Evolutionary conservation across 148 eudicot species (phyloP).

Genomic region (Vaccinium corymbosum): DNA sequence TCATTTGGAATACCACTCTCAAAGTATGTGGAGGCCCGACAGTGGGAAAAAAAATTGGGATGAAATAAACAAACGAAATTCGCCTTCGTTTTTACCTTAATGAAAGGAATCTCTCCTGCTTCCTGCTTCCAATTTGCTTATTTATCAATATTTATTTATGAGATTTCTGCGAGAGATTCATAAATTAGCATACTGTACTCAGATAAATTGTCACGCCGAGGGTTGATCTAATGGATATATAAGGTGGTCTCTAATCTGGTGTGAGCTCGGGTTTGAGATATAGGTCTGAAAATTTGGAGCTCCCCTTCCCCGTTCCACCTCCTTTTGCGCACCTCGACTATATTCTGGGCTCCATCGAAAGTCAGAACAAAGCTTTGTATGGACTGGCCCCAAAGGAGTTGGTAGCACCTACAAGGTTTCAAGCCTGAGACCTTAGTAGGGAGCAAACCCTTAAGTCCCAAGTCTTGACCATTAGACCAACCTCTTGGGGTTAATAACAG

Average conservation of each 20-base stretch:
- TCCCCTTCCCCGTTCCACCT: not conserved
- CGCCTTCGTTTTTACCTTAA: not conserved
- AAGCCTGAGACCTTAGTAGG: too few relatives aligned
- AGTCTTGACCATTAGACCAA: too few relatives aligned
- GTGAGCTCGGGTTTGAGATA: not conserved
- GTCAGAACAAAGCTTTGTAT: too few relatives aligned
- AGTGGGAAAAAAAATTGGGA: not conserved
- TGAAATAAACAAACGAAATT: not conserved
- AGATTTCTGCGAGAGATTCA: not conserved
- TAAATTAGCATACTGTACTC: not conserved
- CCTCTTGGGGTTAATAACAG: not conserved
- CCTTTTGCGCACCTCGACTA: too few relatives aligned
- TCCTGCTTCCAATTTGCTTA: not conserved
- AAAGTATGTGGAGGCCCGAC: not conserved
- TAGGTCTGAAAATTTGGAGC: not conserved
- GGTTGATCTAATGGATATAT: not conserved
- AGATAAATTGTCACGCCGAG: not conserved
- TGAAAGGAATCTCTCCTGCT: not conserved
- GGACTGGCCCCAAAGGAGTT: too few relatives aligned
- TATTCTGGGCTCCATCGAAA: too few relatives aligned
- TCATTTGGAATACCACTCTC: not conserved
- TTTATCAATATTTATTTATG: not conserved
- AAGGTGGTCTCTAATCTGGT: not conserved
- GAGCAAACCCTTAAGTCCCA: too few relatives aligned
- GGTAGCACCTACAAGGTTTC: too few relatives aligned